These are phyloP conservation scores for Polygonum maritimum DNA, from an alignment of 148 eudicot genomes.

Conservation along the genomic window DNA sequence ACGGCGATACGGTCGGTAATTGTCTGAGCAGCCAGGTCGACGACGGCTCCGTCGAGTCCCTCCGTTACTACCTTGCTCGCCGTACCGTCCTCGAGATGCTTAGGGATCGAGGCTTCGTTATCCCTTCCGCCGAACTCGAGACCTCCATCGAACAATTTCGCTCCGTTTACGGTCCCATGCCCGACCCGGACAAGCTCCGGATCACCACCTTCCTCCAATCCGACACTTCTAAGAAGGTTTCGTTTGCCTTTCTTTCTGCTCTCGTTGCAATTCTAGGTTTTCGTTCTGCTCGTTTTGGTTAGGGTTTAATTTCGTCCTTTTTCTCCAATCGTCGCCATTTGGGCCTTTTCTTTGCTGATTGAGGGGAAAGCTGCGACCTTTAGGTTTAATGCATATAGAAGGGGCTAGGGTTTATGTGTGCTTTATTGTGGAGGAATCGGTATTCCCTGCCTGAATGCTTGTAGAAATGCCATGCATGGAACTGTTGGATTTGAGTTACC, in stretches of 20 bases:
- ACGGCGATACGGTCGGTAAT: conserved; percentile 14
- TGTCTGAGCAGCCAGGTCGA: conserved; percentile 53
- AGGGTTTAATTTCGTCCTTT: background rate
- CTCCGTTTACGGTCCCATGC: conserved; percentile 31
- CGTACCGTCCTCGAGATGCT: conserved; percentile 74
- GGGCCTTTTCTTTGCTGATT: background rate
- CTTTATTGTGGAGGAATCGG: background rate
- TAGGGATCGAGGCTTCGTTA: conserved; percentile 59
- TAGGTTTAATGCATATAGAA: background rate
- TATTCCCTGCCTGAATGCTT: background rate
- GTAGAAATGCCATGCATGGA: background rate
- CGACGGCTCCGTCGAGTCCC: conserved; percentile 57
- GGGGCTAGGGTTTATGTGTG: background rate
- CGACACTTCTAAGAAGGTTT: conserved; percentile 55
- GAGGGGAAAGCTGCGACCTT: background rate
- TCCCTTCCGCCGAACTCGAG: conserved; percentile 49
- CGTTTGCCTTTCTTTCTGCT: background rate
- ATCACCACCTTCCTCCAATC: conserved; percentile 43
- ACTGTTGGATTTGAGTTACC: background rate
- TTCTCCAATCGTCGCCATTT: background rate
- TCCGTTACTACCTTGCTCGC: conserved; percentile 69
- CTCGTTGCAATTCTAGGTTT: background rate
- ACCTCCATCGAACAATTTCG: conserved; percentile 51
- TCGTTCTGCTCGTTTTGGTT: background rate
- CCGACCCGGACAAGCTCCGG: conserved; percentile 56